These are phyloP conservation scores for Yamadazyma atmosphaerica DNA, from an alignment of 1,139 yeast species.

Conservation along the genomic window DNA sequence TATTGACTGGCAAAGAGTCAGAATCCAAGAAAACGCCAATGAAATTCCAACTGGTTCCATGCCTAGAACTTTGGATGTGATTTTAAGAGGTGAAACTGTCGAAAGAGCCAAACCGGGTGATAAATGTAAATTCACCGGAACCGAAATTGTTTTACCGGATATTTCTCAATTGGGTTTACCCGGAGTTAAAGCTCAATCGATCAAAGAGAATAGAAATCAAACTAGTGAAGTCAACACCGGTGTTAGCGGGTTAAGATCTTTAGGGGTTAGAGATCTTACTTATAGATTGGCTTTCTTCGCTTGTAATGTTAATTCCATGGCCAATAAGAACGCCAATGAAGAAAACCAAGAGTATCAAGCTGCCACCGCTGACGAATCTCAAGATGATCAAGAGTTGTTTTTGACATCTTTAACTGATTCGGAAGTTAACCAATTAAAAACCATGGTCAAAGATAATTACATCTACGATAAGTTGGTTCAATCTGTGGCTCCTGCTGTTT, in stretches of 20 bases:
- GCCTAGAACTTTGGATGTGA: constrained; percentile 96
- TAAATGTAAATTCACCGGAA: constrained; percentile 91
- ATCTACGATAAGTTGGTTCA: constrained; percentile 82
- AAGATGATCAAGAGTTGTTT: constrained; percentile 75
- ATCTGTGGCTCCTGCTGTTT: constrained; percentile 95
- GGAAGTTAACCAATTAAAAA: constrained; percentile 82
- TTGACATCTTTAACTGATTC: constrained; percentile 77
- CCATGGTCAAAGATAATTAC: constrained; percentile 89
- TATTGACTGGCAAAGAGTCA: constrained; percentile 95
- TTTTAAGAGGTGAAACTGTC: constrained; percentile 90
- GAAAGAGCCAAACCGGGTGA: constrained; percentile 99
- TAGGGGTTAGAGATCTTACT: constrained; percentile 93
- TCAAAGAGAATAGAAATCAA: constrained; percentile 63
- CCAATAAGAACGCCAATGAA: constrained; percentile 45
- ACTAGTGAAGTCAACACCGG: constrained; percentile 81
- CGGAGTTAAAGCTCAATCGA: constrained; percentile 86
- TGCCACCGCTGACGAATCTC: constrained; percentile 30
- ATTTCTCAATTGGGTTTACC: constrained; percentile 95
- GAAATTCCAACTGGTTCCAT: constrained; percentile 98
- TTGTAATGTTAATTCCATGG: constrained; percentile 72
- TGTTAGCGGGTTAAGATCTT: constrained; percentile 77
- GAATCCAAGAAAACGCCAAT: constrained; percentile 92
- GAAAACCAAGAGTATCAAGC: constrained; percentile 28
- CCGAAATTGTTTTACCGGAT: constrained; percentile 95
- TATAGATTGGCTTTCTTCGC: constrained; percentile 91